These are phyloP conservation scores for Phytomonas sp. DNA, from an alignment of 208 protist genomes.

Conservation along the genomic window DNA sequence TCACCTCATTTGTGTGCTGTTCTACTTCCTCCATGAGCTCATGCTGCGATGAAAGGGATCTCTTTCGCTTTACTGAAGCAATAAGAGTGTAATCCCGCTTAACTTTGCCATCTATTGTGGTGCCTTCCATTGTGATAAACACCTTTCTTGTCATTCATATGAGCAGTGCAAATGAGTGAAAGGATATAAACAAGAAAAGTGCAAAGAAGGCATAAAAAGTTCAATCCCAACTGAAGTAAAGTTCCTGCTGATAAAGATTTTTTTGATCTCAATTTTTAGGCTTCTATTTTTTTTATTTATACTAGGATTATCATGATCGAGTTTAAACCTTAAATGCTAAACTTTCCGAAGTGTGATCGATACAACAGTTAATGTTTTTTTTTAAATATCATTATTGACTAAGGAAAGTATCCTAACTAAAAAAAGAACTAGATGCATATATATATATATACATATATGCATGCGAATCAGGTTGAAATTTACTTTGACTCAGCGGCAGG, in stretches of 20 bases:
- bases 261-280: no score
- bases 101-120: background rate
- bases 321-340: background rate
- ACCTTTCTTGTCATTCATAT: background rate
- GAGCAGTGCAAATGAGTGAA: background rate
- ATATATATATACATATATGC: background rate
- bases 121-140: background rate
- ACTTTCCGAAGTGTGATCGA: background rate
- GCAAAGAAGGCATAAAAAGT: background rate
- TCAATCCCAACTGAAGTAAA: background rate
- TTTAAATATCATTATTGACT: background rate
- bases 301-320: background rate
- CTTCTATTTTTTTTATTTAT: background rate
- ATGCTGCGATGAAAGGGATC: background rate
- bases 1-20: background rate
- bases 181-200: background rate
- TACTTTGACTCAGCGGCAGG: slow-evolving; percentile 12
- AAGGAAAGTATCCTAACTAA: background rate
- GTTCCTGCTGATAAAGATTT: no score
- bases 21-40: background rate
- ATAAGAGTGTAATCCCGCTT: background rate
- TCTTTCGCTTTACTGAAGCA: background rate
- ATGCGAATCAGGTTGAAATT: background rate
- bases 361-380: background rate
- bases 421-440: background rate